Evolutionary conservation across 2,329 filamentous ascomycete species (phyloP), one percentile per base, ranked within the genome.

Genomic region (Penicillium sclerotigenum): DNA sequence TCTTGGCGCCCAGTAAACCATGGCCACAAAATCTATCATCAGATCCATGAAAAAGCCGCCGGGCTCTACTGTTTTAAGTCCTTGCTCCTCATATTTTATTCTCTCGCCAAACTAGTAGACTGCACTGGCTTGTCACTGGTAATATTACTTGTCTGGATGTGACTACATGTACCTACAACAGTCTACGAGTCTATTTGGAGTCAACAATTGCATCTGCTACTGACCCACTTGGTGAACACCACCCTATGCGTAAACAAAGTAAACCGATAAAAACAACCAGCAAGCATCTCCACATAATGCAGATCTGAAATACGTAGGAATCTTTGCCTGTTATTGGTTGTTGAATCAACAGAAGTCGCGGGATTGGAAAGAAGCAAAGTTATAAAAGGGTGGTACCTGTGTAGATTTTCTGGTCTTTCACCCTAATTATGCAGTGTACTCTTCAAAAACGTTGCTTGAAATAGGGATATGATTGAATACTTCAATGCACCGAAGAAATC

Each of bases 381-480:
- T n/a, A 41, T 41, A 16, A 16, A 16, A 16, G 14, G 9, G 14
- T 41, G 11, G 13, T 14, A 8, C 13, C 14, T 26, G 10, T 16
- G 16, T 3, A 41, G 38, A 7, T 29, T 31, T 16, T 22, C n/a
- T 10, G 1, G 10, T 22, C 18, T 7, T 33, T 46, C 24, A n/a
- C 18, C 18, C 5, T n/a, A 7, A 24, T 33, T 29, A 22, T 9
- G 14, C n/a, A 24, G 18, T 20, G 5, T 31, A 45, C 41, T 16
- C 9, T 22, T 33, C 18, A 22, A 13, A 9, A 8, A 33, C 28
- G 28, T 6, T 46, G 40, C 26, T 46, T 40, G 47, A 34, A 55
- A 48, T 14, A 48, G 40, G 47, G 47, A 55, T 55, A 55, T 55
- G 47, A 43, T 55, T 46, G 53, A 55, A 45, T 29, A 47, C 34